Percentiles rank a stretch among this genome's conserved stretches.
Conservation (phyloP, 768 basidiomycete species). For the Termitomyces titanicus region DNA sequence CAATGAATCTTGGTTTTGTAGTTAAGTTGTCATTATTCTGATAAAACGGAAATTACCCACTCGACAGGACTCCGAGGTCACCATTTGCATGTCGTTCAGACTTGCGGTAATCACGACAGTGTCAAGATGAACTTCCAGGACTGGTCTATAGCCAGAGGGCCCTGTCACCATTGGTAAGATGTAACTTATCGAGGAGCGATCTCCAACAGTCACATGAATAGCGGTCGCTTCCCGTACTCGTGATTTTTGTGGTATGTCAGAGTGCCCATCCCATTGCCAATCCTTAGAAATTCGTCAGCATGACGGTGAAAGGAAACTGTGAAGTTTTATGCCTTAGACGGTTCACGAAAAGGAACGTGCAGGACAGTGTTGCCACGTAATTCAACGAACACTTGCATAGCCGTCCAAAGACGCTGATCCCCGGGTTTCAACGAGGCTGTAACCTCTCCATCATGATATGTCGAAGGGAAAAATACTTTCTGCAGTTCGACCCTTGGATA, state of each 20-base stretch:
- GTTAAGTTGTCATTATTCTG: not conserved
- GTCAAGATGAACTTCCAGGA: conserved; percentile 80
- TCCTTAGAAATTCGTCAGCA: conserved; percentile 43
- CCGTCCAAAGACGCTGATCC: conserved; percentile 80
- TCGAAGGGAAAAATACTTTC: conserved; percentile 76
- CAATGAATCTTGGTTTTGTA: conserved; percentile 54
- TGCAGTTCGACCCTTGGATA: conserved; percentile 66
- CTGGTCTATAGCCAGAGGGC: conserved; percentile 71
- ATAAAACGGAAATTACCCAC: conserved; percentile 33
- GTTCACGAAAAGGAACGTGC: conserved; percentile 87
- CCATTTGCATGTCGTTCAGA: conserved; percentile 80
- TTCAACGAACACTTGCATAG: conserved; percentile 77
- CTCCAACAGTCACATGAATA: conserved; percentile 71
- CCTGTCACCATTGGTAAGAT: conserved; percentile 78
- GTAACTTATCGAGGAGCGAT: conserved; percentile 84
- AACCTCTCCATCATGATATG: conserved; percentile 60
- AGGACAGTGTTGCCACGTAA: conserved; percentile 73
- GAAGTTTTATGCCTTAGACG: conserved; percentile 63
- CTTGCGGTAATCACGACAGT: conserved; percentile 76
- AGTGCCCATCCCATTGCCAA: conserved; percentile 86
- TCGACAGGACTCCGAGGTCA: conserved; percentile 74
- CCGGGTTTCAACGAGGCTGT: conserved; percentile 65
- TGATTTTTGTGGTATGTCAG: conserved; percentile 42
- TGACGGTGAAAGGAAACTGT: not conserved
- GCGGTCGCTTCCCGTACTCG: conserved; percentile 64